Base-by-base conservation (phyloP, 2,329 filamentous ascomycete species). In the Botrytis tulipae region DNA sequence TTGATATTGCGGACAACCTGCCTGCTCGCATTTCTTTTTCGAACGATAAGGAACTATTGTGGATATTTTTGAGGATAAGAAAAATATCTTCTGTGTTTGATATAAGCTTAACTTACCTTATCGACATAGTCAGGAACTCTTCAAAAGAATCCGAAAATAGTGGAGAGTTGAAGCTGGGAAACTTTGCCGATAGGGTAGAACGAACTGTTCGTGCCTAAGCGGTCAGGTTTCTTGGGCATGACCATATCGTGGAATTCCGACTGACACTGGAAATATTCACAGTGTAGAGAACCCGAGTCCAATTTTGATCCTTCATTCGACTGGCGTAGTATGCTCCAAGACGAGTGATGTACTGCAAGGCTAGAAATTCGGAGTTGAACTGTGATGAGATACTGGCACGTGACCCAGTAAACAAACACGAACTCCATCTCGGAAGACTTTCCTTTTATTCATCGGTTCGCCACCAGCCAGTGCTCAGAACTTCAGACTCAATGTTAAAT, bases 121-220 rank as follows among this genome's bases (percentile, higher is more conserved):
- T 35, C 29, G 51, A 54, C 6, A 42, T n/a, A 68, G 65, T 57
- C 35, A 63, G 46, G 48, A 42, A 42, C 48, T 42, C 3, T 32
- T 10, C 18, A 20, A 42, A 68, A 42, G 14, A 29, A 40, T n/a
- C 5, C 22, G 20, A 68, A 32, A 42, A 35, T 25, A 25, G 22
- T 54, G 44, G 46, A 40, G 32, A 37, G n/a, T 1, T 65, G 16
- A 46, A 46, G 9, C 44, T 46, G n/a, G 66, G 66, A 57, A 68
- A 68, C 66, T 68, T 68, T 68, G 37, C 66, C 66, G 66, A 68
- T 68, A 42, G 48, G 46, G 65, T 9, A 54, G 32, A 67, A 54
- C 18, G 32, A 67, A 54, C 18, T 54, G 14, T 3, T 14, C 20
- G n/a, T 22, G 29, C 61, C 61, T 40, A 44, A 63, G 61, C 40